Base-by-base conservation (phyloP, 192 early-diverging fungal species). In the Phlyctochytrium bullatum region DNA sequence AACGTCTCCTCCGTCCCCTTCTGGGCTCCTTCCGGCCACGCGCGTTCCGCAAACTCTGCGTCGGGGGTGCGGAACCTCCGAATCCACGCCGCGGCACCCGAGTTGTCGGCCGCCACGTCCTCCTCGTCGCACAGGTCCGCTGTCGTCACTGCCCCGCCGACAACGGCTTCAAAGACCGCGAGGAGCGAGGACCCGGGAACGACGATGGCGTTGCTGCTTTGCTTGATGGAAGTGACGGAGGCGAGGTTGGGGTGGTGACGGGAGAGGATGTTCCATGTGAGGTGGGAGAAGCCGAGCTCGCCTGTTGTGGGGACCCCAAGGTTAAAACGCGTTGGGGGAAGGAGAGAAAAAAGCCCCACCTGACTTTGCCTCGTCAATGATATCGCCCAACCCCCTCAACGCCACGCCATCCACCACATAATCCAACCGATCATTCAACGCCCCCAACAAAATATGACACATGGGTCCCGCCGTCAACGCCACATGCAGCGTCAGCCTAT, bases 351-450 rank as follows among this genome's bases (percentile, higher is more conserved):
- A 10, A 24, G 54, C 20, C 54, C 10, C 25, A 57, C 54, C 54
- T 27, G 54, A 57, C 25, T 57, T 57, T 28, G 54, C 54, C 6
- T 57, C 54, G 27, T 57, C 54, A 25, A 57, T 57, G 20, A 57
- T 28, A 25, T 24, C 14, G 27, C 54, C 54, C 27, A 57, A 25
- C 20, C 10, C 27, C 4, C 27, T 10, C 25, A 57, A 28, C 12
- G 6, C 10, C 10, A 20, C 54, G 25, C 54, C 54, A 25, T 57
- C 6, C 16, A 57, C 54, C 20, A 57, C 16, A 25, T 57, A 57
- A 28, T 57, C 54, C 54, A 57, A 20, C 27, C 54, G 12, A 6
- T 10, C 54, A 6, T 14, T 25, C 14, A 28, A 10, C 14, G 6
- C 27, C 20, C 54, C 54, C 4, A 57, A 10, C 6, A 57, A 20